These are phyloP conservation scores for Salix dunnii DNA, from an alignment of 345 rosid species.

Conservation along the genomic window DNA sequence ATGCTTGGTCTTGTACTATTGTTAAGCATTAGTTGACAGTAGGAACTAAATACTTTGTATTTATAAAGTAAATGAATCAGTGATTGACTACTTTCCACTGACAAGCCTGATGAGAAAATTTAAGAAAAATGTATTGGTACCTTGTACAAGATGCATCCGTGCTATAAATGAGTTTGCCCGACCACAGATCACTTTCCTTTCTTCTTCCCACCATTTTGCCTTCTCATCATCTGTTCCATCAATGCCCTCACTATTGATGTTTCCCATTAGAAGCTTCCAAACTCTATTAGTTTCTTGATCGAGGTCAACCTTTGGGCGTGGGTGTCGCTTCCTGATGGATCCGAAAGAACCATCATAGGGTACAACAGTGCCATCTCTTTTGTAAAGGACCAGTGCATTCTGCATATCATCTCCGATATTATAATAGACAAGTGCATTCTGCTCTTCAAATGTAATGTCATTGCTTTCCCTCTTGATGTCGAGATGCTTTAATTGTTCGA, in stretches of 20 bases:
- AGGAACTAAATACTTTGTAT: neutral
- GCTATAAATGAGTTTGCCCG: slow-evolving; percentile 30
- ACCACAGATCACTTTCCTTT: slow-evolving; percentile 24
- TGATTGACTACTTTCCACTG: neutral
- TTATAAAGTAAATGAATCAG: neutral
- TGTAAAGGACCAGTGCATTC: slow-evolving; percentile 18
- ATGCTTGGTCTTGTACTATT: neutral
- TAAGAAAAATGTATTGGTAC: slow-evolving; percentile 9
- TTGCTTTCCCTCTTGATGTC: slow-evolving; percentile 14
- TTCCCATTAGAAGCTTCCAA: slow-evolving; percentile 24
- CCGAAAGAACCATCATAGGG: slow-evolving; percentile 14
- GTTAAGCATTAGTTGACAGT: neutral
- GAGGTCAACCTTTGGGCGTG: slow-evolving; percentile 25
- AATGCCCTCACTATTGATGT: slow-evolving; percentile 31
- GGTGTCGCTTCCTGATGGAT: slow-evolving; percentile 11
- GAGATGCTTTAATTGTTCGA: slow-evolving; percentile 13
- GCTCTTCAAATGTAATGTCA: slow-evolving; percentile 20
- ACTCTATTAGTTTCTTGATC: slow-evolving; percentile 34
- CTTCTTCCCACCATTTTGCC: slow-evolving; percentile 31
- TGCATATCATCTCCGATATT: neutral
- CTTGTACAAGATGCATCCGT: slow-evolving; percentile 38
- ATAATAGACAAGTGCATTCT: slow-evolving; percentile 56
- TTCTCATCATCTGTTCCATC: slow-evolving; percentile 32
- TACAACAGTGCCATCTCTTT: slow-evolving; percentile 16
- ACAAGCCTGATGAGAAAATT: neutral